phyloP scores from a whole-genome alignment of 2,329 filamentous ascomycete genomes.

The Phoma sp. region DNA sequence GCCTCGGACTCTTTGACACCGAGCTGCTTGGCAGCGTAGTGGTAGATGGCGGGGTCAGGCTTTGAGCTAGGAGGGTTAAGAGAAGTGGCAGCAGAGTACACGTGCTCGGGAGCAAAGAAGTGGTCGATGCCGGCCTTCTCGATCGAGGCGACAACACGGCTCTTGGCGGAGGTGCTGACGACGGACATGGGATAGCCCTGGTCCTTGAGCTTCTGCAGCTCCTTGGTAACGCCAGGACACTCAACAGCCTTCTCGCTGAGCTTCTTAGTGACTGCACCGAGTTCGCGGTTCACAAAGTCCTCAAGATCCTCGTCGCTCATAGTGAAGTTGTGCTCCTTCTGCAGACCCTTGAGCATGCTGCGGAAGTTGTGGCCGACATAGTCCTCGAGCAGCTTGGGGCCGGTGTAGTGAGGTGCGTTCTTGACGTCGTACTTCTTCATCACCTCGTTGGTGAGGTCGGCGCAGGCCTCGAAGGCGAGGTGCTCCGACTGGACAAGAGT shows the following conservation, averaged over 20 bases:
- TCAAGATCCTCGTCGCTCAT: conserved; percentile 73
- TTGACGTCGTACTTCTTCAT: conserved; percentile 69
- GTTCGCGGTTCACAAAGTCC: conserved; percentile 75
- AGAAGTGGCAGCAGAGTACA: conserved; percentile 83
- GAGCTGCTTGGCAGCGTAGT: conserved; percentile 75
- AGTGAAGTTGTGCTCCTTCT: conserved; percentile 75
- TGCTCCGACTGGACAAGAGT: conserved; percentile 91
- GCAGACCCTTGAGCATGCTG: conserved; percentile 81
- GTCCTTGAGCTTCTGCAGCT: conserved; percentile 69
- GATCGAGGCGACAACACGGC: conserved; percentile 77
- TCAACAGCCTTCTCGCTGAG: conserved; percentile 71
- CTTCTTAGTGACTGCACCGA: conserved; percentile 83
- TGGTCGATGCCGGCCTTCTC: conserved; percentile 79
- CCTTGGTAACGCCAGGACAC: conserved; percentile 70
- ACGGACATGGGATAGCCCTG: conserved; percentile 77
- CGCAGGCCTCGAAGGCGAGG: conserved; percentile 89
- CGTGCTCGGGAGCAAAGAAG: conserved; percentile 75
- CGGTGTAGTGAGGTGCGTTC: conserved; percentile 74
- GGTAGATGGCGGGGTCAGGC: conserved; percentile 88
- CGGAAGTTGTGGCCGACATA: conserved; percentile 96
- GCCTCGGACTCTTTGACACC: conserved; percentile 74
- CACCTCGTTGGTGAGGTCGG: conserved; percentile 86
- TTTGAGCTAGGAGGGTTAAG: conserved; percentile 83
- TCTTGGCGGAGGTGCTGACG: conserved; percentile 79
- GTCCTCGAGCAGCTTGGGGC: conserved; percentile 77